Base-by-base conservation (phyloP, 768 basidiomycete species). In the Phanerochaete carnosa region DNA sequence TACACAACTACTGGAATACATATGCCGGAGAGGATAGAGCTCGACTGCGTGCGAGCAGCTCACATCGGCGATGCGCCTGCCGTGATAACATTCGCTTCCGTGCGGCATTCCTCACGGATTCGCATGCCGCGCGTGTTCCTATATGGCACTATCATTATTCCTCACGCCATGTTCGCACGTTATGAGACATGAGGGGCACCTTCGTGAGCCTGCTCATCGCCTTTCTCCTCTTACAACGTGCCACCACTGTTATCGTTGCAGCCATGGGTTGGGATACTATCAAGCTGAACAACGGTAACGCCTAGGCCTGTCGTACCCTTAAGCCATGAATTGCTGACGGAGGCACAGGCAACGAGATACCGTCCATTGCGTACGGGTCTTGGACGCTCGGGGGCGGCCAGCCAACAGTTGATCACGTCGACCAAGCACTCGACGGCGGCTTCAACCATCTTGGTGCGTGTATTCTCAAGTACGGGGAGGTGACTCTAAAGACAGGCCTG, bases 331-430 rank as follows among this genome's bases (percentile, higher is more conserved):
- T 45, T 43, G 12, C 43, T 33, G 45, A 26, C 26, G 22, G 33
- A 35, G 22, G 8, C 28, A 46, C 57, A 86, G 83, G 83, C 5
- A 71, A 76, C 53, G 66, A 60, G 28, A 77, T 74, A 73, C 86
- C 69, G 76, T 77, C 61, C 77, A 69, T 89, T 47, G 86, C 79
- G 62, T 86, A 84, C 66, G 88, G 86, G 30, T 88, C 87, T 2
- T 87, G 86, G 83, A 83, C 76, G 45, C 63, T 85, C n/a, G 84
- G 85, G 1, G 82, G 83, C 39, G 86, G 85, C 0, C 78, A 82
- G 60, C 74, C 71, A 26, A 70, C 82, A 5, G 77, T 77, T 23
- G 77, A 80, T 66, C 79, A 81, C 64, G 84, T 89, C 28, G 83
- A 83, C 64, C 84, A 86, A 66, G 87, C 86, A 2, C 72, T 89